phyloP scores from a whole-genome alignment of 352 stramenopile genomes.

The Phytophthora palmivora region DNA sequence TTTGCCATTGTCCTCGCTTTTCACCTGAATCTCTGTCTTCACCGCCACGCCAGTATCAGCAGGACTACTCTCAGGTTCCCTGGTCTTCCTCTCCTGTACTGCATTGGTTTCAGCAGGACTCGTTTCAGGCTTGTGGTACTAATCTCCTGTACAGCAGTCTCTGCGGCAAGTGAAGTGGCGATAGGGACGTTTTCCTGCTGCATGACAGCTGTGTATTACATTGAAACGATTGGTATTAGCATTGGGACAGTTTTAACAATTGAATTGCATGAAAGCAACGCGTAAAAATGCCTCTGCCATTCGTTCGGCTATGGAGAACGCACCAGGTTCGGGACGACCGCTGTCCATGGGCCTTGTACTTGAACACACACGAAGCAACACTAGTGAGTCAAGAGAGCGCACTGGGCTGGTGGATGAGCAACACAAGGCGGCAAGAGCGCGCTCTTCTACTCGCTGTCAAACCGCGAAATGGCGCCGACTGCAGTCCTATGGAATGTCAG shows the following conservation, averaged over 20 bases:
- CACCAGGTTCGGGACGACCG: slow-evolving; percentile 8
- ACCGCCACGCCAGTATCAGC: slow-evolving; percentile 1
- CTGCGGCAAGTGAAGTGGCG: not conserved
- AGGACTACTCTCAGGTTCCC: slow-evolving; percentile 18
- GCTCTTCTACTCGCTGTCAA: slow-evolving; percentile 18
- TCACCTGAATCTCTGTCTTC: slow-evolving; percentile 13
- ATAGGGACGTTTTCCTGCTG: slow-evolving; percentile 3
- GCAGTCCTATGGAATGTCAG: slow-evolving; percentile 17
- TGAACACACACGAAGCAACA: not conserved
- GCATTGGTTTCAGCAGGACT: too few species aligned
- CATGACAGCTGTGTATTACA: slow-evolving; percentile 2
- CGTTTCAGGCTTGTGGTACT: too few species aligned
- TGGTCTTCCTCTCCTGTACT: too few species aligned
- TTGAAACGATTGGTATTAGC: not conserved
- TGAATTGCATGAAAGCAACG: not conserved
- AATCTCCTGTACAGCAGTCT: not conserved
- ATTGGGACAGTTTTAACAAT: slow-evolving; percentile 4
- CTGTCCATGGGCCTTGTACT: slow-evolving; percentile 23
- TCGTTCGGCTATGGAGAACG: slow-evolving; percentile 8
- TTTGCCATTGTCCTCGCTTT: slow-evolving; percentile 23
- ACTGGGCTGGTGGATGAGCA: not conserved
- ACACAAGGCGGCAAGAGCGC: not conserved
- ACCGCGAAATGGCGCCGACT: slow-evolving; percentile 36
- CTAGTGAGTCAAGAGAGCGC: not conserved
- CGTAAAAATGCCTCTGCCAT: slow-evolving; percentile 9